phyloP scores from a whole-genome alignment of 768 basidiomycete species.

The Chalciporus piperatus region DNA sequence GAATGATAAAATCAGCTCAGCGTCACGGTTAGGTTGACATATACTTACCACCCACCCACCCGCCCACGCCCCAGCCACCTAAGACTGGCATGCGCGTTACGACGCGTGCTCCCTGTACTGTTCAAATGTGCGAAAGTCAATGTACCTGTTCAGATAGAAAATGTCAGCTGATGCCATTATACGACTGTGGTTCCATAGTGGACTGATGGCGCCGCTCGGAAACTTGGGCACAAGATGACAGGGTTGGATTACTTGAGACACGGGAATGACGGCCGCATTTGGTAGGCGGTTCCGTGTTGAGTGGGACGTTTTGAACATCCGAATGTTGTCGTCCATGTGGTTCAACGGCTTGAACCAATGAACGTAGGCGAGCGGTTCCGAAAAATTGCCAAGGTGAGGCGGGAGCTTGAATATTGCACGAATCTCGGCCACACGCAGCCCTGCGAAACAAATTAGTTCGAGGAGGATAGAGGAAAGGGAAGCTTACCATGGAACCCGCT shows the following conservation, averaged over 20 bases:
- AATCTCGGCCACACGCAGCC: not conserved
- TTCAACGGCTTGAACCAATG: constrained; percentile 2
- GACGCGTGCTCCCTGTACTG: not conserved
- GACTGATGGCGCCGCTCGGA: no score
- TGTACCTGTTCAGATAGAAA: constrained; percentile 3
- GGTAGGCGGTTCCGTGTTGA: not conserved
- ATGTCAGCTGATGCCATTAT: not conserved
- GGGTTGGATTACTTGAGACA: not conserved
- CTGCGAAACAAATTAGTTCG: not conserved
- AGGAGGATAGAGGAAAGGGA: not conserved
- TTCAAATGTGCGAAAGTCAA: not conserved
- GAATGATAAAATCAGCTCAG: no score
- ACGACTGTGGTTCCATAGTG: no score
- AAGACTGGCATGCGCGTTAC: no score
- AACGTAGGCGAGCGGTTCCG: not conserved
- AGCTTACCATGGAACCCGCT: no score
- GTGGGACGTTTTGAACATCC: not conserved
- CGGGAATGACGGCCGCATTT: not conserved
- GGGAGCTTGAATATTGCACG: not conserved
- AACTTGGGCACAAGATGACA: not conserved
- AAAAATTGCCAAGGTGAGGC: not conserved
- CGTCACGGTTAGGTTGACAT: no score
- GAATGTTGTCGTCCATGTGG: not conserved
- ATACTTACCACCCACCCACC: no score
- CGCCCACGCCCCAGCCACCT: no score